Conservation (phyloP, 129 eudicot genomes). For the Cynara cardunculus region DNA sequence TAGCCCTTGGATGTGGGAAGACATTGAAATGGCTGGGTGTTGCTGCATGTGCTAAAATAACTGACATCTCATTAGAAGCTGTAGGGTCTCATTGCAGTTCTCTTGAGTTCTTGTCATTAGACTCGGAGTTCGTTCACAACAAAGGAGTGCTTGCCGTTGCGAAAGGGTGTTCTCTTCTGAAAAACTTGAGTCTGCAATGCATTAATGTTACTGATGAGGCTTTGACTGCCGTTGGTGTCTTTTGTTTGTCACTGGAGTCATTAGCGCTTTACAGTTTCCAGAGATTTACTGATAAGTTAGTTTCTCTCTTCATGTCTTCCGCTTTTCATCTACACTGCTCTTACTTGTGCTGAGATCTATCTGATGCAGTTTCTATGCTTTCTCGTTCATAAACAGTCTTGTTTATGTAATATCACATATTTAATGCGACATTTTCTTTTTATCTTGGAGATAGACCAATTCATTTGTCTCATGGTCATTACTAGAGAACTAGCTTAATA, state of each 20-base stretch:
- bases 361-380: background rate
- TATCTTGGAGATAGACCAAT: background rate
- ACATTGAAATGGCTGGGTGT: slow-evolving; percentile 82
- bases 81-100: slow-evolving; percentile 77
- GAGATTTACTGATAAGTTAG: slow-evolving; percentile 80
- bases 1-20: slow-evolving; percentile 66
- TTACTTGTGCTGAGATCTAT: background rate
- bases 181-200: slow-evolving; percentile 76
- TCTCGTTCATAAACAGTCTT: background rate
- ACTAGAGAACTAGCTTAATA: background rate
- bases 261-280: slow-evolving; percentile 78
- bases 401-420: background rate
- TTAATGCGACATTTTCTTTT: background rate
- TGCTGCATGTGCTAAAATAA: slow-evolving; percentile 89
- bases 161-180: slow-evolving; percentile 59
- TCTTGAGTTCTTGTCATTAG: slow-evolving; percentile 65
- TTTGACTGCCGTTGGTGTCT: slow-evolving; percentile 60
- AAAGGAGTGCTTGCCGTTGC: slow-evolving; percentile 80
- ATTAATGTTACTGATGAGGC: slow-evolving; percentile 78
- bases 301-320: background rate
- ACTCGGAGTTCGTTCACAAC: slow-evolving; percentile 69
- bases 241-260: slow-evolving; percentile 60
- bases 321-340: background rate
- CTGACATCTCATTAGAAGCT: slow-evolving; percentile 77
- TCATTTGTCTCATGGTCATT: background rate